Evolutionary conservation across 139 green algal species (phyloP).

Genomic region (Tetradesmus lagerheimii): DNA sequence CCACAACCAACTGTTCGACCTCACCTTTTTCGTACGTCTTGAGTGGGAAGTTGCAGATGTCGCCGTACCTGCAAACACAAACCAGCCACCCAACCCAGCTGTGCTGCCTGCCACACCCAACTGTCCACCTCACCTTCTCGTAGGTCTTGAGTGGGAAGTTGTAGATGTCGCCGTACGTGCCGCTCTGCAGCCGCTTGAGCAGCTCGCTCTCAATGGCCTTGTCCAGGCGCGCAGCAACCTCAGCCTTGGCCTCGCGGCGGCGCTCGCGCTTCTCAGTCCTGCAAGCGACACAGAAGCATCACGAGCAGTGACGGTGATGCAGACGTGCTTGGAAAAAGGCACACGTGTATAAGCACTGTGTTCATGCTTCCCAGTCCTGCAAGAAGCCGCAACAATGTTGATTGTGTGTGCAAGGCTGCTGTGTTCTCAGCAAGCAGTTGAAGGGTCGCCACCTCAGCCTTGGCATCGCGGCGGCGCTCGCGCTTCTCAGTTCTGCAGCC

Average conservation of each 20-base stretch:
- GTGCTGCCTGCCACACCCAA: neutral
- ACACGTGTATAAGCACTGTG: too few relatives aligned
- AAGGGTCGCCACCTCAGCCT: slow-evolving; percentile 89
- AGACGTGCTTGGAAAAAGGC: too few relatives aligned
- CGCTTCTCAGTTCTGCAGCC: slow-evolving; percentile 57
- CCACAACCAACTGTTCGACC: neutral
- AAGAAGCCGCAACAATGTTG: too few relatives aligned
- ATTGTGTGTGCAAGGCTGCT: too few relatives aligned
- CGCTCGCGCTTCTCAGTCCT: slow-evolving; percentile 72
- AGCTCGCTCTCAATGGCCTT: slow-evolving; percentile 92
- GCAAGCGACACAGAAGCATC: neutral
- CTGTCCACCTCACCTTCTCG: slow-evolving; percentile 74
- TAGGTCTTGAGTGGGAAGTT: slow-evolving; percentile 97
- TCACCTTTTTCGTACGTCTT: slow-evolving; percentile 92
- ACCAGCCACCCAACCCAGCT: too few relatives aligned
- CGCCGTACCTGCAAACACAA: slow-evolving; percentile 99
- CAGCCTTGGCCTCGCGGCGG: slow-evolving; percentile 91
- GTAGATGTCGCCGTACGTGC: slow-evolving; percentile 99
- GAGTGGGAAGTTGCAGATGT: slow-evolving; percentile 99
- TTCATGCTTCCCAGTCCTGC: too few relatives aligned
- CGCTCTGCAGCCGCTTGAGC: slow-evolving; percentile 91
- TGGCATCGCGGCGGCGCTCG: slow-evolving; percentile 87
- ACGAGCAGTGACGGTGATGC: too few relatives aligned
- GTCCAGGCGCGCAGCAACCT: slow-evolving; percentile 93
- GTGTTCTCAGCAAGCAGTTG: too few relatives aligned